Evolutionary conservation across 805 yeast species (phyloP).

Genomic region (Helenozyma baotianmanensis): DNA sequence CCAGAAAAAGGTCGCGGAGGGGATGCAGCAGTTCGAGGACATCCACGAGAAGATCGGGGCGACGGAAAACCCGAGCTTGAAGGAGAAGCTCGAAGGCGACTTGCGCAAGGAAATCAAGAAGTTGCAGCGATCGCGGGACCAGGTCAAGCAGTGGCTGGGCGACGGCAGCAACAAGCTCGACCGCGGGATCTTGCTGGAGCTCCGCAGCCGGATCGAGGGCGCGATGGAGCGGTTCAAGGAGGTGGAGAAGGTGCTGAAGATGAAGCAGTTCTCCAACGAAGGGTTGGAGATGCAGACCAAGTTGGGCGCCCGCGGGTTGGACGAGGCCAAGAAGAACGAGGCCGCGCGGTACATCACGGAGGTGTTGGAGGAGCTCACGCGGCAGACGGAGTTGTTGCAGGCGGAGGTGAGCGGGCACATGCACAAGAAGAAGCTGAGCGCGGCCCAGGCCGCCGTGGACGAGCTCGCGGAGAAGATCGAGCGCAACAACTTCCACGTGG

Average conservation of each 20-base stretch:
- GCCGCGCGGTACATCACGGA: slow-evolving; percentile 64
- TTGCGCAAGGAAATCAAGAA: slow-evolving; percentile 93
- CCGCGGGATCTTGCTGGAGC: slow-evolving; percentile 46
- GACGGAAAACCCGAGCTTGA: slow-evolving; percentile 80
- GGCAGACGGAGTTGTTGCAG: slow-evolving; percentile 76
- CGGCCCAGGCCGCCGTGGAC: slow-evolving; percentile 53
- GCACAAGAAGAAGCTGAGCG: slow-evolving; percentile 50
- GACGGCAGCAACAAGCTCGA: slow-evolving; percentile 86
- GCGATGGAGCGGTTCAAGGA: slow-evolving; percentile 97
- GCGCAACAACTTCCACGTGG: slow-evolving; percentile 75
- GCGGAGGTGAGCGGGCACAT: slow-evolving; percentile 48
- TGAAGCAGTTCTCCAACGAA: slow-evolving; percentile 90
- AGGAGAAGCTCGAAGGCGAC: slow-evolving; percentile 90
- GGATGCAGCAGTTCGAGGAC: slow-evolving; percentile 77
- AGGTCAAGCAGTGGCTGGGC: slow-evolving; percentile 90
- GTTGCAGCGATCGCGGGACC: slow-evolving; percentile 89
- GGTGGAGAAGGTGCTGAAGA: slow-evolving; percentile 87
- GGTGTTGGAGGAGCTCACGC: slow-evolving; percentile 72
- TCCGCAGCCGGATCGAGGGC: slow-evolving; percentile 67
- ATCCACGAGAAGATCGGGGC: slow-evolving; percentile 80
- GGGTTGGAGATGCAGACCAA: slow-evolving; percentile 75
- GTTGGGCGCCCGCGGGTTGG: slow-evolving; percentile 24
- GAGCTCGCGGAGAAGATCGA: slow-evolving; percentile 61
- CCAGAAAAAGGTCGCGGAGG: slow-evolving; percentile 86
- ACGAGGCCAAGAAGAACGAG: slow-evolving; percentile 73